Evolutionary conservation across 805 yeast genomes (phyloP).

Genomic region (Suhomyces prunicola): DNA sequence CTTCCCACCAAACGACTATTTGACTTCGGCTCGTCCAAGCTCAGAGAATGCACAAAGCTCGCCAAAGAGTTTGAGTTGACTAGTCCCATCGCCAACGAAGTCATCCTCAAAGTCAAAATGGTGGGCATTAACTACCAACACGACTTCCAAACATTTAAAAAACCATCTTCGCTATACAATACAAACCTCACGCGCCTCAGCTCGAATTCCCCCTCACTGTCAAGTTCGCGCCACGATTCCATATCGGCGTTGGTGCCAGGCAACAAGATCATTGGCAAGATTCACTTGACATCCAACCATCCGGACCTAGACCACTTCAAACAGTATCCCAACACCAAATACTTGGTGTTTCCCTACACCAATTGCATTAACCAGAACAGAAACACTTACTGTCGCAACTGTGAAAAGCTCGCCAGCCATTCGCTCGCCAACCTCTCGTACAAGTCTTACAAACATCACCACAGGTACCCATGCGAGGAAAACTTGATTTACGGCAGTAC

Average conservation of each 20-base stretch:
- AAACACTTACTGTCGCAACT: conserved; percentile 16
- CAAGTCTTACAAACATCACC: conserved; percentile 11
- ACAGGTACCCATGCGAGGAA: conserved; percentile 19
- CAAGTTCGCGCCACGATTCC: background rate
- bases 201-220: background rate
- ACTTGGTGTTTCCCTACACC: conserved; percentile 33
- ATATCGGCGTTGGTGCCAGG: conserved; percentile 31
- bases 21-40: conserved; percentile 14
- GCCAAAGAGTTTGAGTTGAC: conserved; percentile 21
- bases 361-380: conserved; percentile 27
- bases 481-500: conserved; percentile 29
- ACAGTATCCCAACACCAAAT: conserved; percentile 13
- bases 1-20: conserved; percentile 27
- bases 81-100: conserved; percentile 12
- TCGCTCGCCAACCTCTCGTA: background rate
- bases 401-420: conserved; percentile 8
- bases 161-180: conserved; percentile 1
- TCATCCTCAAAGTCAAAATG: conserved; percentile 24
- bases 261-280: conserved; percentile 29
- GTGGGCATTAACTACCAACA: conserved; percentile 24
- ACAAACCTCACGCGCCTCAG: background rate
- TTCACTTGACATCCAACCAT: conserved; percentile 12
- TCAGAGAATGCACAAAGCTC: conserved; percentile 25
- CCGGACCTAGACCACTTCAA: conserved; percentile 1
- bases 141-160: conserved; percentile 22